Percentiles rank a stretch among this genome's conserved stretches.
These are phyloP conservation scores for Sporothrix pseudoabietina DNA, from an alignment of 2,329 filamentous ascomycete genomes.

Conservation along the genomic window DNA sequence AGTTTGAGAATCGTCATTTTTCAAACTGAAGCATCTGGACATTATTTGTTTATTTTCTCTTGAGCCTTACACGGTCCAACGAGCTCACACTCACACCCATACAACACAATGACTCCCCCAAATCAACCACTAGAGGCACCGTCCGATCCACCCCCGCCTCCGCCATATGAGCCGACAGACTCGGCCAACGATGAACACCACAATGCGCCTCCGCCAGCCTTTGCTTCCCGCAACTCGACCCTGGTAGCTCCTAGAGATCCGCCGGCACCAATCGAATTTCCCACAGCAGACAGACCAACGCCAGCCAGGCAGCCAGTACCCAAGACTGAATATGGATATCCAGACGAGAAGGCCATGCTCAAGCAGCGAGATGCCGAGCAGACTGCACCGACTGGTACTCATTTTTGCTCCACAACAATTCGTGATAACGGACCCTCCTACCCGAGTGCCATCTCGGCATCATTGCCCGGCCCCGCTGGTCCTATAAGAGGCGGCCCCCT, in stretches of 20 bases:
- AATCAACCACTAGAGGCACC: not conserved
- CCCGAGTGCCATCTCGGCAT: not conserved
- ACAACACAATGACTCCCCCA: not conserved
- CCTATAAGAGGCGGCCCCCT: not conserved
- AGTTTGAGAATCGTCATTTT: not conserved
- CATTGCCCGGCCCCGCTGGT: not conserved
- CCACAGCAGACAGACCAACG: not conserved
- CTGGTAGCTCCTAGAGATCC: not conserved
- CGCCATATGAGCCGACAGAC: not conserved
- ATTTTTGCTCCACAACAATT: not conserved
- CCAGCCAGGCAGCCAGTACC: not conserved
- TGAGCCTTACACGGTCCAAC: not conserved
- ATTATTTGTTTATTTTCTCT: not conserved
- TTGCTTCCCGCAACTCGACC: conserved; percentile 2
- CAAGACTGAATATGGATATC: not conserved
- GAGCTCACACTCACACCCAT: not conserved
- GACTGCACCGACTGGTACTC: not conserved
- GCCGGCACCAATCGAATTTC: not conserved
- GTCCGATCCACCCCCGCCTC: not conserved
- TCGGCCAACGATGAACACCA: not conserved
- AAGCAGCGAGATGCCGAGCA: conserved; percentile 15
- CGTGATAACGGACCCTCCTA: not conserved
- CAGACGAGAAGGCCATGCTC: conserved; percentile 14
- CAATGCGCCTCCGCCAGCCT: not conserved
- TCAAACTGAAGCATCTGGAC: too few species aligned